Base-by-base conservation (phyloP, 495 filamentous ascomycete species). In the Jackrogersella minutella region DNA sequence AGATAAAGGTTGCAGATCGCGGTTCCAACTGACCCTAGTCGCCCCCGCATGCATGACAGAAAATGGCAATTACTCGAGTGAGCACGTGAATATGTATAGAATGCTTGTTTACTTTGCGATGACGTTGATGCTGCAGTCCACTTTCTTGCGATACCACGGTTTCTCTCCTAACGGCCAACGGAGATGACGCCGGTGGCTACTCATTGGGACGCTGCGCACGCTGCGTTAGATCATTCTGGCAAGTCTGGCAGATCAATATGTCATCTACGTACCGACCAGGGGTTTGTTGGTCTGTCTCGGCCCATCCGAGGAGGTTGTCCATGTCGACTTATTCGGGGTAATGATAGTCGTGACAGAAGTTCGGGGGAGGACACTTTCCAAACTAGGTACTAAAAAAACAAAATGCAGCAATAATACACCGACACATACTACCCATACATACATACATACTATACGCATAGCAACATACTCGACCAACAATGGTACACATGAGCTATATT, bases 151-250 rank as follows among this genome's bases (percentile, higher is more conserved):
- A 69, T 64, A 22, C 66, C 49, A 52, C 50, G 55, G 37, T 62
- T 65, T 7, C 7, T 30, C 56, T 34, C 30, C 24, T 31, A 13
- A 39, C 31, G n/a, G n/a, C n/a, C n/a, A n/a, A 10, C 66, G 57
- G 61, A 51, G 13, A 65, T 69, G 66, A 69, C 66, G 66, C 61
- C 66, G 51, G 66, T 62, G 61, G 61, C 66, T 69, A 55, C 56
- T 28, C 30, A 43, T 26, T 54, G 10, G 3, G 17, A 53, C 33
- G 26, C 33, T 52, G 36, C 11, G n/a, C n/a, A n/a, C n/a, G n/a
- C n/a, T n/a, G n/a, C n/a, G n/a, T n/a, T 51, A 24, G 24, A 50
- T 57, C 49, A 44, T 68, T 62, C 36, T 19, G 21, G 52, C 51
- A 44, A 44, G 40, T 44, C 40, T 44, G 22, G 40, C 40, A 44